Conservation (phyloP, 352 stramenopile genomes). For the Pythium plurisporium region DNA sequence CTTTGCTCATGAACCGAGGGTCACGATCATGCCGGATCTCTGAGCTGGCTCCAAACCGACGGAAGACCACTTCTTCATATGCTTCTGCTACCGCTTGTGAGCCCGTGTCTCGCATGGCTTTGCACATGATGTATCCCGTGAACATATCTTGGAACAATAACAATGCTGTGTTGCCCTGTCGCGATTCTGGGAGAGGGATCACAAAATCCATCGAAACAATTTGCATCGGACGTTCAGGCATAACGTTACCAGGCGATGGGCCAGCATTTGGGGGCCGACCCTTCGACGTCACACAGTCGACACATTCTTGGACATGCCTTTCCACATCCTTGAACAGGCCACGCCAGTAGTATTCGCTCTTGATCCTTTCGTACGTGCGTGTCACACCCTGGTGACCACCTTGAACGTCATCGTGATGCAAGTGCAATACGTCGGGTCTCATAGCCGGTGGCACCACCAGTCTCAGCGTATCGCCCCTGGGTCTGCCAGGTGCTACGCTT, state of each 20-base stretch:
- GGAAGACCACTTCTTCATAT: conserved; percentile 25
- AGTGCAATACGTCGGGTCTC: conserved; percentile 1
- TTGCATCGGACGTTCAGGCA: not conserved
- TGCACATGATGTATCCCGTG: conserved; percentile 20
- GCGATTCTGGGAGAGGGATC: not conserved
- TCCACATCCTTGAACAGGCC: conserved; percentile 11
- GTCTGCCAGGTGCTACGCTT: not conserved
- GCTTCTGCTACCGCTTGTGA: conserved; percentile 23
- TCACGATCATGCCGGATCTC: conserved; percentile 27
- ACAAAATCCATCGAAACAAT: conserved; percentile 20
- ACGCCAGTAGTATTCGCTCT: conserved; percentile 11
- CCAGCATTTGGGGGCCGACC: not conserved
- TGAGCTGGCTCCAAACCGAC: conserved; percentile 20
- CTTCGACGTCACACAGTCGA: conserved; percentile 14
- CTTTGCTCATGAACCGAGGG: conserved; percentile 26
- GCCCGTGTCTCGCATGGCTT: conserved; percentile 7
- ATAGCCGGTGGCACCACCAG: conserved; percentile 5
- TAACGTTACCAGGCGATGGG: conserved; percentile 6
- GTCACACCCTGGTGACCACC: conserved; percentile 5
- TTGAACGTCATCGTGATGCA: conserved; percentile 4
- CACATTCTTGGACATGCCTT: not conserved
- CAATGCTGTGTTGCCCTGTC: conserved; percentile 11
- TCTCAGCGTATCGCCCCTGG: not conserved
- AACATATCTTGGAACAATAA: conserved; percentile 25
- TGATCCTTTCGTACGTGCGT: conserved; percentile 9